phyloP scores from a whole-genome alignment of 345 rosid species.

The Sapria himalayana region DNA sequence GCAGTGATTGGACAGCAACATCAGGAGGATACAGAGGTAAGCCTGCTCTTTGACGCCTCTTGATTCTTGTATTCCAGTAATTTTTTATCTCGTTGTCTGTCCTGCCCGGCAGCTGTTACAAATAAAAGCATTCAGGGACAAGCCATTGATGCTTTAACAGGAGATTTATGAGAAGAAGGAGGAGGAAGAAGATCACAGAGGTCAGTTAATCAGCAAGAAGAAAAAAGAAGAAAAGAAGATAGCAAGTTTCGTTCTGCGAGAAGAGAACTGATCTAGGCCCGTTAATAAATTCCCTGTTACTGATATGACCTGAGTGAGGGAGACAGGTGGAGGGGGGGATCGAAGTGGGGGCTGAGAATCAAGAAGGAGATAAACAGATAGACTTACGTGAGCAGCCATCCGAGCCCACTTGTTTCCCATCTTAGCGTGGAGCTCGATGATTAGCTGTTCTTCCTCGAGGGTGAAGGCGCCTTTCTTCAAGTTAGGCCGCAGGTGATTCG shows the following conservation, averaged over 20 bases:
- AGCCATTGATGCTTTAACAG: too few species aligned
- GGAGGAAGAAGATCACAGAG: too few species aligned
- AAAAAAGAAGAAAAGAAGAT: neutral
- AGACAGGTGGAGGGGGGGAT: too few species aligned
- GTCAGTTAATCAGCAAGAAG: too few species aligned
- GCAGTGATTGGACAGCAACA: conserved; percentile 34
- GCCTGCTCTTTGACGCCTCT: conserved; percentile 87
- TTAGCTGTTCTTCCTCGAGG: conserved; percentile 72
- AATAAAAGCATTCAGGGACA: too few species aligned
- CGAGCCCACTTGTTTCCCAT: conserved; percentile 99
- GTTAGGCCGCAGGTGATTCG: conserved; percentile 94
- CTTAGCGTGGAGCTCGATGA: conserved; percentile 73
- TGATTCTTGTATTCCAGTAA: conserved; percentile 94
- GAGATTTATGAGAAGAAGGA: too few species aligned
- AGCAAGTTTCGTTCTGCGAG: too few species aligned
- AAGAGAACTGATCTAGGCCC: neutral
- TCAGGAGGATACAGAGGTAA: conserved; percentile 92
- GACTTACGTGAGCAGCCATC: conserved; percentile 88
- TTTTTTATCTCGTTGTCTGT: conserved; percentile 99
- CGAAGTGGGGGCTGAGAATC: too few species aligned
- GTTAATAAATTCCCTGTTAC: too few species aligned
- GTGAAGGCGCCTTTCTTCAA: conserved; percentile 95
- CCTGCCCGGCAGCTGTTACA: conserved; percentile 73
- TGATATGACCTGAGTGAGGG: too few species aligned
- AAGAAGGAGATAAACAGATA: conserved; percentile 6